Base-by-base conservation (phyloP, 2,329 filamentous ascomycete genomes). In the Verticillium isaacii region DNA sequence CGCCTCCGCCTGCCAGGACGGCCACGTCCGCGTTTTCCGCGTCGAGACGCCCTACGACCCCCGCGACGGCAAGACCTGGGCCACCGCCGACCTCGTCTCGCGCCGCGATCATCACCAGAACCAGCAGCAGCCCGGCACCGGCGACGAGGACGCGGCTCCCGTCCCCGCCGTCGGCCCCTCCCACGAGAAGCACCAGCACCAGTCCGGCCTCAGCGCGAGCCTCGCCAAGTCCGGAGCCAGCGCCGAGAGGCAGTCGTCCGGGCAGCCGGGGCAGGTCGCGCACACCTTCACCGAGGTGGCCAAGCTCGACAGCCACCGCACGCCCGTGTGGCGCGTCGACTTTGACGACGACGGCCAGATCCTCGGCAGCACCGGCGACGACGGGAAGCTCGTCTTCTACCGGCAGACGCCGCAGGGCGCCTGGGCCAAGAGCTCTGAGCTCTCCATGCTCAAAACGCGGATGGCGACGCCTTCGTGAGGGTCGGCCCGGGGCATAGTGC, bases 1-100 rank as follows among this genome's bases (percentile, higher is more conserved):
- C 68, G 95, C 94, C 3, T 96, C 93, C 6, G 94, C 93, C 2
- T 95, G 92, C 72, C 96, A 96, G 74, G 95, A 99, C 72, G 94
- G 95, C 3, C 89, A 87, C 68, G 87, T 97, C 50, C 85, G 94
- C 50, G 89, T 99, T n/a, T 97, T 96, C 71, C 88, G 94, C 68
- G 74, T 96, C 19, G 86, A 88, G 39, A 90, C 89, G 0, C 82
- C 84, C 0, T 76, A 76, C 64, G 73, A 68, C 65, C 76, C 70
- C 64, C 78, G 74, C 64, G 83, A 77, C 68, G 82, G 73, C 56
- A 82, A 78, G 66, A 77, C 77, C 6, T 87, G 81, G 83, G 78
- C 81, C 5, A 72, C 74, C 7, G 70, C 75, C 6, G 79, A 83
- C 64, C 72, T 85, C 17, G 68, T 76, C 29, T 29, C 29, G 41